Evolutionary conservation across 495 filamentous ascomycete genomes (phyloP), one percentile per base, ranked within the genome.

Genomic region (Aspergillus wentii): DNA sequence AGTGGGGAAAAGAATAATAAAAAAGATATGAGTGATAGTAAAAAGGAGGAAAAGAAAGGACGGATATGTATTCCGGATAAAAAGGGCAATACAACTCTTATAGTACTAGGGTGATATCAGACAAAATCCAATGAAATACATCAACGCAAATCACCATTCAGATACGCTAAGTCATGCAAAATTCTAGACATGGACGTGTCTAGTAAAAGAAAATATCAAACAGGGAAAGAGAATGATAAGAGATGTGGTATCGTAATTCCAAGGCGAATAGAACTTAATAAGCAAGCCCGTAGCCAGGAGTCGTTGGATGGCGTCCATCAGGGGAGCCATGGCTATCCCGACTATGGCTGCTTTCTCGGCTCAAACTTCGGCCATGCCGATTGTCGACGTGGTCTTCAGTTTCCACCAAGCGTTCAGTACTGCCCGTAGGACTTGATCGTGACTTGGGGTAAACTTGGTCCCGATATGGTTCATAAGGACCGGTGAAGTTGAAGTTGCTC

Each of bases 401-500:
- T 8, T 59, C 47, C 2, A 73, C 63, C 23, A 76, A 37, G 3
- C 52, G 46, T 6, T 75, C 68, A 9, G 58, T 59, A 38, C 69
- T 73, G 19, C 61, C 61, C 5, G 37, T 48, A 17, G 54, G 57
- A 30, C 46, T 48, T 20, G 54, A 49, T 20, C 62, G 49, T 17
- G 41, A 35, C 7, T 47, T 48, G 6, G 48, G 43, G 20, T 54
- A 46, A 17, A 52, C 28, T 23, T 66, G 52, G 33, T 74, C 64
- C 16, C 62, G 61, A 45, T 71, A 73, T 3, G 69, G 53, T 30
- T 64, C 64, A 36, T 64, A 64, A 4, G 63, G 65, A 11, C 62
- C 61, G 9, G 62, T 61, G 44, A 58, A 65, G 50, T 70, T 71
- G 59, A 73, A 75, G 28, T 68, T 67, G 58, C 65, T 69, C 51